Evolutionary conservation across 2,329 filamentous ascomycete genomes (phyloP), one percentile per base, ranked within the genome.

Genomic region (Fonsecaea multimorphosa): DNA sequence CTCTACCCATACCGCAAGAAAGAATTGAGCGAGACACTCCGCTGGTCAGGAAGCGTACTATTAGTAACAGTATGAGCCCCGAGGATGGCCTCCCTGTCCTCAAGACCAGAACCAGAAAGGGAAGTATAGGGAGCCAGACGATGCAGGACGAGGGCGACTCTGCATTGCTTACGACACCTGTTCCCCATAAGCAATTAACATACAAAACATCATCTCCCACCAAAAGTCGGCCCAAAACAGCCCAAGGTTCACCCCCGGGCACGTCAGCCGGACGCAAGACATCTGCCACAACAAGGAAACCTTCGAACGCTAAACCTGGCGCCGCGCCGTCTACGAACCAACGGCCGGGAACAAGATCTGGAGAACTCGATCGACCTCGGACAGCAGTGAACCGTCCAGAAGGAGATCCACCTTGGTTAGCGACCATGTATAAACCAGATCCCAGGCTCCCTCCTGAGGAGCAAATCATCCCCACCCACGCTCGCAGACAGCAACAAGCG

Each of bases 341-440:
- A 68, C 84, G 87, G 63, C 86, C 88, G 3, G 88, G 86, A 70
- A 89, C 88, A 16, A 85, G 89, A 69, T 85, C 85, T 51, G 86
- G 86, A 14, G 80, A 86, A 27, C 77, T 77, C 69, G 84, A 72
- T 53, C 78, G 81, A 32, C 85, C 82, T 58, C 77, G 76, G 65
- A 87, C 84, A 74, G 77, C 83, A 73, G 75, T 84, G 77, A 86
- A 92, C 74, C 86, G 89, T 49, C 93, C 93, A 0, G 95, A 98
- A 81, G 95, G 95, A 22, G 94, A 98, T 61, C 93, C 95, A 9
- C 95, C 95, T 58, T 99, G 95, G 95, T 86, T 98, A 79, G 87
- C 95, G 53, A 91, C 91, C 24, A 92, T 96, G 79, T 99, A 97
- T 78, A 96, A 96, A 74, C 95, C 95, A 0, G 95, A 99, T 75